Base-by-base conservation (phyloP, 1,284 basidiomycete species). In the Ganoderma lingzhi region DNA sequence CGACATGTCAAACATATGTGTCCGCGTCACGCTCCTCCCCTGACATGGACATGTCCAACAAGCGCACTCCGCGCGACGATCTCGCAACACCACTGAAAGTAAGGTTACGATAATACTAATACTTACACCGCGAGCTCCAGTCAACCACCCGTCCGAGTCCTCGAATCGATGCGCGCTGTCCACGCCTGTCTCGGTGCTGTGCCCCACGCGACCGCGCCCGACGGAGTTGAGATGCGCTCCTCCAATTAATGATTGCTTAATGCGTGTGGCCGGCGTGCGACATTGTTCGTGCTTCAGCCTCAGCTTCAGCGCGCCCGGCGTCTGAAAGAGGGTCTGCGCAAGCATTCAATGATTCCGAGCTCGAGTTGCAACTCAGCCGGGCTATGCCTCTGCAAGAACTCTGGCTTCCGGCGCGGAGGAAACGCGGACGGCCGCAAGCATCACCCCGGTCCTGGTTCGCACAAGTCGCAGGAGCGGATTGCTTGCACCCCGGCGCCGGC, bases 151-250 rank as follows among this genome's bases (percentile, higher is more conserved):
- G 28, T n/a, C 23, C 23, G 23, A 23, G 23, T 23, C 60, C 39
- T 64, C 51, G 32, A 35, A 39, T 59, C 56, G 32, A 35, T 12
- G 35, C 35, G 19, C 32, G 32, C 56, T 64, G 63, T 64, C 51
- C 19, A 48, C 45, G 19, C 8, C 45, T n/a, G 37, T 51, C 39
- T 48, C 45, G 35, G 63, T 64, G 63, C 63, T 64, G 63, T 64
- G 51, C 51, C 30, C 23, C 23, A 23, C 35, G 37, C 63, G 28
- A 64, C 51, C 44, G 48, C 59, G 28, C 61, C 37, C 19, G n/a
- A 42, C 28, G 39, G 53, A 56, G 53, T 15, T 56, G 53, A 56
- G 53, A 56, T 15, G 53, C 30, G 53, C 53, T 56, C 48, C 48
- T 28, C 42, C 23, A 41, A 23, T 23, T 23, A 23, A 51, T 35